Conservation (phyloP, 1,139 yeast genomes). For the Meyerozyma guilliermondii region DNA sequence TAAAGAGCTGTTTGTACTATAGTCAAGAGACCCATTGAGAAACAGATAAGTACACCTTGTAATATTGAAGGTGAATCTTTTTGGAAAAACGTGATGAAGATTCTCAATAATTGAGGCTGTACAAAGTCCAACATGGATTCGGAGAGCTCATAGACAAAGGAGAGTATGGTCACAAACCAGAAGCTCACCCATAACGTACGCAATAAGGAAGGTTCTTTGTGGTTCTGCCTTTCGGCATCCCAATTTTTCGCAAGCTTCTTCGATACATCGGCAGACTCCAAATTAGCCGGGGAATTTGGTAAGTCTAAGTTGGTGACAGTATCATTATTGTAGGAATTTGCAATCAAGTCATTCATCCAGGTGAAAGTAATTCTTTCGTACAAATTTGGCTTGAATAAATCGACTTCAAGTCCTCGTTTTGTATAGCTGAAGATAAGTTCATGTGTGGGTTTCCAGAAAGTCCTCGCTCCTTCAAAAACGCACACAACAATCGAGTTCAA, state of each 20-base stretch:
- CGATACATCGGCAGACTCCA: slow-evolving; percentile 33
- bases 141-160: slow-evolving; percentile 41
- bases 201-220: slow-evolving; percentile 29
- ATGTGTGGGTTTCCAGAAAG: slow-evolving; percentile 26
- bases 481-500: slow-evolving; percentile 18
- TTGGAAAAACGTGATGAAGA: slow-evolving; percentile 44
- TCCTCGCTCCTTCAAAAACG: slow-evolving; percentile 17
- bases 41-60: slow-evolving; percentile 47
- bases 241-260: slow-evolving; percentile 15
- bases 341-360: slow-evolving; percentile 58
- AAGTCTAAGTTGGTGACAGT: slow-evolving; percentile 47
- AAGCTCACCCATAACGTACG: slow-evolving; percentile 42
- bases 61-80: slow-evolving; percentile 35
- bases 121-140: slow-evolving; percentile 43
- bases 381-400: slow-evolving; percentile 39
- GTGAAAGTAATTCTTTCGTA: slow-evolving; percentile 48
- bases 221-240: slow-evolving; percentile 8
- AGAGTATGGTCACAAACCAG: slow-evolving; percentile 38
- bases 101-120: slow-evolving; percentile 54
- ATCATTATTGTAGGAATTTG: slow-evolving; percentile 42
- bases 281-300: slow-evolving; percentile 48
- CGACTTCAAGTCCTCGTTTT: slow-evolving; percentile 7
- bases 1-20: slow-evolving; percentile 41
- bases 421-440: slow-evolving; percentile 16
- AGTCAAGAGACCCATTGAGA: slow-evolving; percentile 45